Percentiles rank a stretch among this genome's conserved stretches.
These are phyloP conservation scores for Phytophthora tubulina DNA, from an alignment of 352 stramenopile genomes.

Conservation along the genomic window DNA sequence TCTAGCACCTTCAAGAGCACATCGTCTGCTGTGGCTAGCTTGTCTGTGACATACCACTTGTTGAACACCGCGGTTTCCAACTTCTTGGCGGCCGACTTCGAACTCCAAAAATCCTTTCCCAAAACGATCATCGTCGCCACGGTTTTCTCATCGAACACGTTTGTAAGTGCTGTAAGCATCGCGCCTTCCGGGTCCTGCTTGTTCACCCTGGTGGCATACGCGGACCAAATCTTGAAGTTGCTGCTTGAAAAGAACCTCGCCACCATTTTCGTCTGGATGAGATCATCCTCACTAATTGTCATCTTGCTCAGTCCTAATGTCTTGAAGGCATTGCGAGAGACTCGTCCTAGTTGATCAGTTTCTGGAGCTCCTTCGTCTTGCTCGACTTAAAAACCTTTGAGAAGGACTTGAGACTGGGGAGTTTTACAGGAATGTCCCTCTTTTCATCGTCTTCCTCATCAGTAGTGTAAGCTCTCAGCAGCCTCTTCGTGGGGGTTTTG, in stretches of 20 bases:
- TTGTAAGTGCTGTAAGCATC: constrained; percentile 7
- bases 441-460: not conserved
- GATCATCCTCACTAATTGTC: not conserved
- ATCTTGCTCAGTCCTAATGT: not conserved
- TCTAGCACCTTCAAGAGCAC: not conserved
- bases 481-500: not conserved
- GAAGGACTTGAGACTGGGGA: not conserved
- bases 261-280: not conserved
- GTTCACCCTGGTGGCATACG: not conserved
- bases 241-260: not conserved
- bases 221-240: not conserved
- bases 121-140: not conserved
- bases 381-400: not conserved
- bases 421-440: not conserved
- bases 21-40: not conserved
- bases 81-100: not conserved
- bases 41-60: not conserved
- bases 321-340: not conserved
- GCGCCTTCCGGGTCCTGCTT: not conserved
- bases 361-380: not conserved
- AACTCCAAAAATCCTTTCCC: not conserved
- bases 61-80: not conserved
- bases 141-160: not conserved
- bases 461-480: not conserved
- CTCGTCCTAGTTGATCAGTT: not conserved